A percentile compares a stretch with the other conserved stretches of the same genome.
phyloP scores from a whole-genome alignment of 345 rosid genomes.

The Gossypium stocksii region DNA sequence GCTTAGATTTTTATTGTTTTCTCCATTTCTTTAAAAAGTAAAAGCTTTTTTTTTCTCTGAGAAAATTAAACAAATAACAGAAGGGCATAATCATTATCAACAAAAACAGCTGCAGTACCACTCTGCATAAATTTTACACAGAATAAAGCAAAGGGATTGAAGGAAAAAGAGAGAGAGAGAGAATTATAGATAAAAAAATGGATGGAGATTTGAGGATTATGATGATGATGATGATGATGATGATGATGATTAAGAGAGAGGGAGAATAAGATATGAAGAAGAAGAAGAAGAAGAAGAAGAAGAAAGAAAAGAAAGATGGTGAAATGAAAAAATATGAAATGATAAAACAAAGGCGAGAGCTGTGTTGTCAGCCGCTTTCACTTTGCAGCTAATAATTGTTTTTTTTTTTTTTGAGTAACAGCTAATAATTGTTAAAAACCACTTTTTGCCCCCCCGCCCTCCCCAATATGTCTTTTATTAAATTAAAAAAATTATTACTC shows the following conservation, averaged over 20 bases:
- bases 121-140: constrained; percentile 16
- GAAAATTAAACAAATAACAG: constrained; percentile 14
- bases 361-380: constrained; percentile 73
- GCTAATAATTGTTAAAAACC: constrained; percentile 53
- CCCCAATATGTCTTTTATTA: not conserved
- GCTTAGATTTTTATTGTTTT: constrained; percentile 20
- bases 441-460: not conserved
- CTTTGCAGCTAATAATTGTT: constrained; percentile 44
- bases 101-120: constrained; percentile 16
- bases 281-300: constrained; percentile 14
- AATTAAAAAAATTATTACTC: not conserved
- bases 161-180: not conserved
- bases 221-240: constrained; percentile 51
- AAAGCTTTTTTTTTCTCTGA: not conserved
- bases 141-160: constrained; percentile 28
- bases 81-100: constrained; percentile 29
- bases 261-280: not conserved
- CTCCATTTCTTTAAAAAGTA: not conserved
- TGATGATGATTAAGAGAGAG: constrained; percentile 33
- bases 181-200: not conserved
- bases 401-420: constrained; percentile 13
- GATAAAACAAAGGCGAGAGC: constrained; percentile 51
- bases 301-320: constrained; percentile 19
- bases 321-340: constrained; percentile 19
- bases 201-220: constrained; percentile 50